Conservation (phyloP, 1,139 yeast genomes). For the Taphrina populina region DNA sequence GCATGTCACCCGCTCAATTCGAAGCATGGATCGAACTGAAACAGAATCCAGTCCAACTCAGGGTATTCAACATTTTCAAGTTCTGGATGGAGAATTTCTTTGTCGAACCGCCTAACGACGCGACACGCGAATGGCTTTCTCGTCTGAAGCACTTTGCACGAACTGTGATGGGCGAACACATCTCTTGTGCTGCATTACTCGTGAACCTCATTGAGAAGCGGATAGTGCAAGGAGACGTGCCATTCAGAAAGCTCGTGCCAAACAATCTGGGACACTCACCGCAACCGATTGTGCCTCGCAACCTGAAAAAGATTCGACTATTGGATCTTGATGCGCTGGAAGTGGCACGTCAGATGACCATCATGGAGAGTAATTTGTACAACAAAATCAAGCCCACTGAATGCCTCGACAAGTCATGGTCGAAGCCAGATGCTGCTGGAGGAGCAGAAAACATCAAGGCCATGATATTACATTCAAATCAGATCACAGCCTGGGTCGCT, state of each 20-base stretch:
- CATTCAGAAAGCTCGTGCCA: slow-evolving; percentile 36
- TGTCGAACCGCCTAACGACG: slow-evolving; percentile 56
- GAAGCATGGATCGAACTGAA: slow-evolving; percentile 76
- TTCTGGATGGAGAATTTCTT: slow-evolving; percentile 73
- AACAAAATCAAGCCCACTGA: slow-evolving; percentile 68
- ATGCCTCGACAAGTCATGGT: slow-evolving; percentile 59
- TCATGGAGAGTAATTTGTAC: slow-evolving; percentile 70
- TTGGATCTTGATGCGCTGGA: slow-evolving; percentile 71
- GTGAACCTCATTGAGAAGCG: slow-evolving; percentile 37
- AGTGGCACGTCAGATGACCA: slow-evolving; percentile 78
- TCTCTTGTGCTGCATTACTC: slow-evolving; percentile 37
- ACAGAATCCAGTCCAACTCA: slow-evolving; percentile 59
- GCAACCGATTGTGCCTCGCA: slow-evolving; percentile 39
- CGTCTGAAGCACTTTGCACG: slow-evolving; percentile 59
- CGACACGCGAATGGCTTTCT: slow-evolving; percentile 28
- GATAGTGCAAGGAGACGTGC: slow-evolving; percentile 35
- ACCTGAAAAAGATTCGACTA: slow-evolving; percentile 42
- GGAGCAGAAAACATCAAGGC: slow-evolving; percentile 43
- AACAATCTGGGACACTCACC: slow-evolving; percentile 39
- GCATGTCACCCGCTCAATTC: slow-evolving; percentile 78
- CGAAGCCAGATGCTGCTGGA: slow-evolving; percentile 60
- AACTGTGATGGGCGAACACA: slow-evolving; percentile 42
- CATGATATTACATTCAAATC: slow-evolving; percentile 41
- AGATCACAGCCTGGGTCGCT: slow-evolving; percentile 79
- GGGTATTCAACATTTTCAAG: slow-evolving; percentile 72